These are phyloP conservation scores for Silene uniflora DNA, from an alignment of 148 eudicot species.

Conservation along the genomic window DNA sequence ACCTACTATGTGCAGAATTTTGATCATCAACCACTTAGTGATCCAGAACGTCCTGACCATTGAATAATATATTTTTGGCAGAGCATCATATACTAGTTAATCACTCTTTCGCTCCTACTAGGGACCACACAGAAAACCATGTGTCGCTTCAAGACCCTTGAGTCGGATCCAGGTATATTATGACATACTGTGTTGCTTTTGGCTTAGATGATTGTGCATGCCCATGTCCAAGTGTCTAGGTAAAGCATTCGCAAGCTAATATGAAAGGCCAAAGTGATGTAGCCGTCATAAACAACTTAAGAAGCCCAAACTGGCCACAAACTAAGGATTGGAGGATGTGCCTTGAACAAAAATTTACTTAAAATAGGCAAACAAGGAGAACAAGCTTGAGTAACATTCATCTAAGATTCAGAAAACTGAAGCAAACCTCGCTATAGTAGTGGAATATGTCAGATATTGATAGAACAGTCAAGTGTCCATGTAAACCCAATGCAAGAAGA, in stretches of 20 bases:
- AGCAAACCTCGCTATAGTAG: conserved; percentile 65
- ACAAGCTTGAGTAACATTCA: conserved; percentile 6
- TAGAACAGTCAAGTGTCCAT: conserved; percentile 78
- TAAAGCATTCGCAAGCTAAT: neutral
- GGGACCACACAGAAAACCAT: neutral
- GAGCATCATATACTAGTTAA: neutral
- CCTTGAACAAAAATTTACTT: neutral
- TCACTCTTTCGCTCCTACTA: neutral
- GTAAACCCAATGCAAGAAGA: conserved; percentile 90
- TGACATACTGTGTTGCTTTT: neutral
- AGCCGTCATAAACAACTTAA: neutral
- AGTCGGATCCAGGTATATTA: neutral
- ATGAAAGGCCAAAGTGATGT: neutral
- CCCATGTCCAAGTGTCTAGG: neutral
- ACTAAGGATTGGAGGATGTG: neutral
- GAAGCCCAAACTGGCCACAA: neutral
- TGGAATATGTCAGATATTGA: conserved; percentile 77
- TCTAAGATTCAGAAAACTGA: neutral
- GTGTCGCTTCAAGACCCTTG: neutral
- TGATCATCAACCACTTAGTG: neutral
- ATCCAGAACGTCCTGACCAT: neutral
- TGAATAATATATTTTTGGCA: neutral
- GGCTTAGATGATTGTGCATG: neutral
- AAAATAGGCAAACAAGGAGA: neutral
- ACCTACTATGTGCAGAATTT: neutral